Percentiles rank a stretch among this genome's conserved stretches.
These are phyloP conservation scores for Neurospora sp. DNA, from an alignment of 495 filamentous ascomycete genomes.

Conservation along the genomic window DNA sequence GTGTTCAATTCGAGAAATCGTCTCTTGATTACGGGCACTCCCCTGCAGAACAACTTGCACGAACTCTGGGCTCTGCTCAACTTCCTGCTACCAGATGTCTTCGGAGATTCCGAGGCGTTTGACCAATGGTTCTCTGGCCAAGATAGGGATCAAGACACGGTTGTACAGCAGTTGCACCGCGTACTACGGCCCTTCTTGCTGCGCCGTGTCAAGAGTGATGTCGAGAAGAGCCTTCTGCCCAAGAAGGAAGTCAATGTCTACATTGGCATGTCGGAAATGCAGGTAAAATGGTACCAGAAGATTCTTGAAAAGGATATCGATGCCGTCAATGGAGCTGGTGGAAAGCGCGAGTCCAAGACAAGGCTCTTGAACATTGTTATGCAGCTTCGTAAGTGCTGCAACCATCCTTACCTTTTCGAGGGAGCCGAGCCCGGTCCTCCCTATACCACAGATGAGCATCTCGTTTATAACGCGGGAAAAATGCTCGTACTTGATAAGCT, in stretches of 20 bases:
- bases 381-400: slow-evolving; percentile 98
- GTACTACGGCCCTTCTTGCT: slow-evolving; percentile 91
- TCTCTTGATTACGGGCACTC: slow-evolving; percentile 92
- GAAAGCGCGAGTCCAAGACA: slow-evolving; percentile 97
- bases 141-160: slow-evolving; percentile 79
- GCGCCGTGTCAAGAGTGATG: slow-evolving; percentile 94
- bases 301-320: slow-evolving; percentile 99
- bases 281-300: slow-evolving; percentile 98
- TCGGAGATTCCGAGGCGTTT: slow-evolving; percentile 95
- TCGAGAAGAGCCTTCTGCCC: slow-evolving; percentile 94
- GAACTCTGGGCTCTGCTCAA: slow-evolving; percentile 99
- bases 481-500: slow-evolving; percentile 97
- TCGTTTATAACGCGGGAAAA: slow-evolving; percentile 89
- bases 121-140: slow-evolving; percentile 96
- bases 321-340: slow-evolving; percentile 92
- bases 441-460: slow-evolving; percentile 95
- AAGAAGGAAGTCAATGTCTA: slow-evolving; percentile 98
- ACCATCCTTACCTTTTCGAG: slow-evolving; percentile 97
- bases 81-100: slow-evolving; percentile 94
- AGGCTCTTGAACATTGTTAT: slow-evolving; percentile 99
- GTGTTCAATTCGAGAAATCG: slow-evolving; percentile 95
- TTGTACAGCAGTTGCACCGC: slow-evolving; percentile 94
- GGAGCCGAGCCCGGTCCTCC: slow-evolving; percentile 95
- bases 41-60: slow-evolving; percentile 96
- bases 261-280: slow-evolving; percentile 98